Percentiles rank a stretch among this genome's conserved stretches.
phyloP scores from a whole-genome alignment of 352 stramenopile genomes.

The Phytopythium chamaehyphon region DNA sequence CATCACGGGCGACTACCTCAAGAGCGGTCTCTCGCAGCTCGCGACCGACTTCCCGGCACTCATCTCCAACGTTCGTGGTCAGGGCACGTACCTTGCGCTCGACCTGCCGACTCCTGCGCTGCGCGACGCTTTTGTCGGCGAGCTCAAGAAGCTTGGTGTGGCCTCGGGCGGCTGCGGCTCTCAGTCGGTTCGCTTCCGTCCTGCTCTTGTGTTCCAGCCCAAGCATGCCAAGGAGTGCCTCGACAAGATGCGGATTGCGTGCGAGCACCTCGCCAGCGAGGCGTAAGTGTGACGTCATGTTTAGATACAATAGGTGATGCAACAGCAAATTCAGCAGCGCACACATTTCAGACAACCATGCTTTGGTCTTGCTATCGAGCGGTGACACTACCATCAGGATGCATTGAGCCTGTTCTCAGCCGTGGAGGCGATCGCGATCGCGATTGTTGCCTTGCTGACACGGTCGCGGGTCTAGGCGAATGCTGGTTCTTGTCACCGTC shows the following conservation, averaged over 20 bases:
- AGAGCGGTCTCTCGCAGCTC: constrained; percentile 43
- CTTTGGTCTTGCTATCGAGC: neutral
- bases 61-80: constrained; percentile 67
- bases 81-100: constrained; percentile 79
- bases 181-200: constrained; percentile 71
- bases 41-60: constrained; percentile 46
- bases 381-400: constrained; percentile 1
- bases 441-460: neutral
- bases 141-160: constrained; percentile 59
- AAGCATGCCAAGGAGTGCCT: constrained; percentile 71
- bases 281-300: neutral
- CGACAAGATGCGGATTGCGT: constrained; percentile 62
- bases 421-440: constrained; percentile 3
- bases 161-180: constrained; percentile 62
- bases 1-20: constrained; percentile 66
- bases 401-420: neutral
- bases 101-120: constrained; percentile 59
- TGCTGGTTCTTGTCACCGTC: no score
- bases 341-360: no score
- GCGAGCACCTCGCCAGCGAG: constrained; percentile 11
- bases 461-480: neutral
- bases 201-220: constrained; percentile 72
- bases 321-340: neutral
- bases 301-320: neutral
- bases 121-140: constrained; percentile 58